Base-by-base conservation (phyloP, 768 basidiomycete genomes). In the Albatrellus ellisii region DNA sequence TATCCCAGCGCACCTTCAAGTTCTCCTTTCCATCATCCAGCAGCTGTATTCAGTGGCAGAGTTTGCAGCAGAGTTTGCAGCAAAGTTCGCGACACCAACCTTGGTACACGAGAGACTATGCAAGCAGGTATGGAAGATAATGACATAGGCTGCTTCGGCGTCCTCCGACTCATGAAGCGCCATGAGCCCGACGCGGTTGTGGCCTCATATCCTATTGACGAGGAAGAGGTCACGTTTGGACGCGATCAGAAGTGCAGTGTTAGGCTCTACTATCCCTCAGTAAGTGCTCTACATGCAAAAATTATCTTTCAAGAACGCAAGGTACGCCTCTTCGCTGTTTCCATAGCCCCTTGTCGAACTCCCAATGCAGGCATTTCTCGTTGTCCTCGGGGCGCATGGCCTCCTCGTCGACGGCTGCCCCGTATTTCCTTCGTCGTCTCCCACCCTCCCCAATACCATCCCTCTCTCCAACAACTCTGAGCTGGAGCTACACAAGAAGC, bases 161-260 rank as follows among this genome's bases (percentile, higher is more conserved):
- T 78, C 0, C 60, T 85, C 3, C 71, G 73, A 37, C 63, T 83
- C 39, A 63, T 83, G 57, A 80, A 78, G 51, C 62, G 64, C 10
- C 62, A 59, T 35, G 66, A 70, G 17, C 57, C 63, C 1, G 58
- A 65, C 39, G 57, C 59, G 0, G 60, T 72, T 7, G 61, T 83
- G 20, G 77, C 82, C 1, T 66, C 78, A 1, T 86, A 79, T 46
- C 82, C 82, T 4, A 75, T 86, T 51, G 82, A 86, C 60, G 66
- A 73, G 4, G 68, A 74, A 17, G 64, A 71, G 39, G 62, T 83
- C 39, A 79, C 81, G 0, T 75, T 86, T 58, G 82, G 83, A 35
- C 68, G 78, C 45, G 75, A 78, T 53, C 67, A 67, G 0, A 56
- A 58, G 0, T 84, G 82, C 54, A 69, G 74, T 46, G 73, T 86